A percentile compares a stretch with the other conserved stretches of the same genome.
These are phyloP conservation scores for Globisporangium okanoganense DNA, from an alignment of 352 stramenopile species.

Conservation along the genomic window DNA sequence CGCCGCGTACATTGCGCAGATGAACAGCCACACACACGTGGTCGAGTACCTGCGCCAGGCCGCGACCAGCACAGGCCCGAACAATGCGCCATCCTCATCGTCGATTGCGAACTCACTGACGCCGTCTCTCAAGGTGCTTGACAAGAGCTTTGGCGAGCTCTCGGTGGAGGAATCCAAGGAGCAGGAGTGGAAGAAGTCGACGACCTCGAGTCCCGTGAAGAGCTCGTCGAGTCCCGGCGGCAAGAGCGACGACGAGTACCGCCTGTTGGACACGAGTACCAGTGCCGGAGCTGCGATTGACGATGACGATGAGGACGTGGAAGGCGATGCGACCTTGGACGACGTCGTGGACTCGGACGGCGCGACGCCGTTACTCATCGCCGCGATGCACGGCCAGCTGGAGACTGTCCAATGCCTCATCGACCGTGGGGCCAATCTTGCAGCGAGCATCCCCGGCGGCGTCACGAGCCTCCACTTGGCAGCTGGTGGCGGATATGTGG, in stretches of 20 bases:
- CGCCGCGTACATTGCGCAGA: constrained; percentile 43
- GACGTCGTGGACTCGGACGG: constrained; percentile 28
- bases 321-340: constrained; percentile 8
- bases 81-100: background rate
- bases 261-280: background rate
- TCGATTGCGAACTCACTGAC: constrained; percentile 14
- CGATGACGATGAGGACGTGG: background rate
- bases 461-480: constrained; percentile 50
- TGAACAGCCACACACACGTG: constrained; percentile 40
- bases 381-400: constrained; percentile 53
- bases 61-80: background rate
- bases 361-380: constrained; percentile 52
- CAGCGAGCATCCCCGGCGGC: constrained; percentile 37
- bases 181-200: constrained; percentile 14
- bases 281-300: background rate
- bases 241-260: constrained; percentile 4
- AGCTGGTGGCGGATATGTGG: constrained; percentile 36
- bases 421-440: constrained; percentile 35
- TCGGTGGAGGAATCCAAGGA: constrained; percentile 19
- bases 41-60: constrained; percentile 33
- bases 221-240: background rate
- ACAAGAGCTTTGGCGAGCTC: constrained; percentile 15
- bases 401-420: constrained; percentile 51
- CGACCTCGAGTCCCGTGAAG: constrained; percentile 6
- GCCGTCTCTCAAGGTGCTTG: constrained; percentile 11